Evolutionary conservation across 2,329 filamentous ascomycete species (phyloP).

Genomic region (Trichoderma hamatum): DNA sequence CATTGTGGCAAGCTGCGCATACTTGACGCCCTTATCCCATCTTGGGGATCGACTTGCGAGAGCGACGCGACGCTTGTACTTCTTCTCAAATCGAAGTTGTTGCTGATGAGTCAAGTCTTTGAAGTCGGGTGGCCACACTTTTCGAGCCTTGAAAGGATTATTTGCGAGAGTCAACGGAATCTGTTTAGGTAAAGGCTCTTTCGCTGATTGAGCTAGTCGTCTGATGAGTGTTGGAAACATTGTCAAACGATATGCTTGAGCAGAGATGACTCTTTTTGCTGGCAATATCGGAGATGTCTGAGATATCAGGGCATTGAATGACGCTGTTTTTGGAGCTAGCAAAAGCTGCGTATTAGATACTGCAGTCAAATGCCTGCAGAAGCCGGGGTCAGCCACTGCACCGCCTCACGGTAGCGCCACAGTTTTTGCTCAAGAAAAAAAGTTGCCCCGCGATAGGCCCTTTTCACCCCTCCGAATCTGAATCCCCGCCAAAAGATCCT

Average conservation of each 20-base stretch:
- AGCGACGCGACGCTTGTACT: slow-evolving; percentile 71
- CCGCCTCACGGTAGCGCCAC: slow-evolving; percentile 35
- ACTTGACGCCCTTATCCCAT: slow-evolving; percentile 67
- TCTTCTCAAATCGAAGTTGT: slow-evolving; percentile 77
- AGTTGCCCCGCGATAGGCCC: slow-evolving; percentile 39
- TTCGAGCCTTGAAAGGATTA: slow-evolving; percentile 67
- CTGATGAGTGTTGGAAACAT: slow-evolving; percentile 44
- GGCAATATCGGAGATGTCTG: neutral
- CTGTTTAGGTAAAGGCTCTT: slow-evolving; percentile 35
- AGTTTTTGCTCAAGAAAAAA: slow-evolving; percentile 25
- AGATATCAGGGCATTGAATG: slow-evolving; percentile 3
- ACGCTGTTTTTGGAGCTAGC: slow-evolving; percentile 1
- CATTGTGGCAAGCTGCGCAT: slow-evolving; percentile 64
- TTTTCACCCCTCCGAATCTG: slow-evolving; percentile 40
- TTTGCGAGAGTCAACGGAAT: slow-evolving; percentile 46
- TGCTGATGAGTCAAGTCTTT: slow-evolving; percentile 68
- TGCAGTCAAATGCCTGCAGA: slow-evolving; percentile 25
- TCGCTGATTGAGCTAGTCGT: slow-evolving; percentile 41
- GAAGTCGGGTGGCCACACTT: slow-evolving; percentile 79
- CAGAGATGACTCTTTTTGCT: slow-evolving; percentile 11
- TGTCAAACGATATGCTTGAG: slow-evolving; percentile 14
- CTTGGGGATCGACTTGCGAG: slow-evolving; percentile 63
- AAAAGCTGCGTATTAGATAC: slow-evolving; percentile 24
- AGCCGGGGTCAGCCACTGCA: slow-evolving; percentile 33
- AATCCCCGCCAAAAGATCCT: slow-evolving; percentile 28